Evolutionary conservation across 73 alveolate genomes (phyloP), one percentile per base, ranked within the genome.

Genomic region (Paramecium caudatum): DNA sequence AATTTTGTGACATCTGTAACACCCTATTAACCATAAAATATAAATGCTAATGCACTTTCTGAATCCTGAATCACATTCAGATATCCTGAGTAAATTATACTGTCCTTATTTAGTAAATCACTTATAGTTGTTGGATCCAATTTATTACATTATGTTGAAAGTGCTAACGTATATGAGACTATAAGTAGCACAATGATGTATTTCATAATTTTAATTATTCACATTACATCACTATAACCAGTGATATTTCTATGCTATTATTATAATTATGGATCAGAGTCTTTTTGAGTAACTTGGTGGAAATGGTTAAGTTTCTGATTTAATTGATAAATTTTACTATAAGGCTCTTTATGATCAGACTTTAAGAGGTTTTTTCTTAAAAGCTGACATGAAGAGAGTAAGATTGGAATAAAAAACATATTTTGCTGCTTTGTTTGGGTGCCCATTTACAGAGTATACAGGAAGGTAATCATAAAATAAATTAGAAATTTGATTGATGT

Each of bases 71-170:
- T 39, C 9, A 63, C 65, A 46, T 78, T 86, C 32, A 86, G 46
- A 36, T 86, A 86, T 37, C 93, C 93, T 16, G 93, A 86, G 55
- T 47, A 86, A 43, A 84, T 43, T 55, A 55, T 27, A 55, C 30
- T 8, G 1, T 23, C 46, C 12, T 17, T 43, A 23, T 55, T 10
- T 27, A 27, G 80, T 55, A 55, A 55, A 25, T 55, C 80, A 15
- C 80, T 55, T 23, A 55, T 55, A 27, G 23, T 1, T 55, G 8
- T 55, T 19, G 80, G 80, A 55, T 55, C 80, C 23, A 55, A 43
- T 15, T 55, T 55, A 23, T 17, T 55, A 10, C 80, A 55, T 9
- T 17, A 55, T 0, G 80, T 55, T 55, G 12, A 8, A 55, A 55
- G 80, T n/a, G n/a, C n/a, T n/a, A n/a, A n/a, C n/a, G n/a, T n/a